Conservation (phyloP, 1,139 yeast genomes). For the Candida frijolesensis region DNA sequence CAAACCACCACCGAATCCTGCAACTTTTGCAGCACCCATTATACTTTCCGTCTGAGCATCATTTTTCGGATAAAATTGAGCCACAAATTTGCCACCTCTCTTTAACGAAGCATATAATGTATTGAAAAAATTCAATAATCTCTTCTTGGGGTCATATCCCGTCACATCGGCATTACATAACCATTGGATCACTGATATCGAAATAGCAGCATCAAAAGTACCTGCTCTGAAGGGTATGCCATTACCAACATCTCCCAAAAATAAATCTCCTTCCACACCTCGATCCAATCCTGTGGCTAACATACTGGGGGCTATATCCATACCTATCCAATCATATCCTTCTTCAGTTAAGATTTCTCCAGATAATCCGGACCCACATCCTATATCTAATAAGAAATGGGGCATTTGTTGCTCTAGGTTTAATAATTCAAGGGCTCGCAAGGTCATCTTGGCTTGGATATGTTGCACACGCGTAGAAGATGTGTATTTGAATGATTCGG, state of each 20-base stretch:
- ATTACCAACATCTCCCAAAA: slow-evolving; percentile 88
- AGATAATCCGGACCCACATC: slow-evolving; percentile 96
- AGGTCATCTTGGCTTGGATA: slow-evolving; percentile 96
- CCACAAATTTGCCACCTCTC: slow-evolving; percentile 96
- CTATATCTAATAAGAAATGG: slow-evolving; percentile 82
- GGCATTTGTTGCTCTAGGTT: slow-evolving; percentile 66
- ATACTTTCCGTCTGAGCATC: slow-evolving; percentile 82
- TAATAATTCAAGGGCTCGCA: slow-evolving; percentile 85
- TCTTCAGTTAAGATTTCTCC: slow-evolving; percentile 95
- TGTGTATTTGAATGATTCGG: slow-evolving; percentile 88
- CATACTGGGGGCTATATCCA: slow-evolving; percentile 97
- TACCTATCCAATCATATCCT: slow-evolving; percentile 93
- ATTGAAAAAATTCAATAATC: slow-evolving; percentile 82
- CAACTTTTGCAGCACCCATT: slow-evolving; percentile 81
- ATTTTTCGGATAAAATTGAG: slow-evolving; percentile 94
- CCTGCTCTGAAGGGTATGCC: slow-evolving; percentile 98
- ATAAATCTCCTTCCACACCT: slow-evolving; percentile 90
- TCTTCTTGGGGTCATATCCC: slow-evolving; percentile 80
- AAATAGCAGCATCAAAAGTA: slow-evolving; percentile 94
- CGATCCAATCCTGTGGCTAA: slow-evolving; percentile 91
- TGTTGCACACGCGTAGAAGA: slow-evolving; percentile 95
- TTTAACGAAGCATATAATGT: slow-evolving; percentile 82
- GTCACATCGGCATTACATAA: slow-evolving; percentile 92
- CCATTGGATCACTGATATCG: slow-evolving; percentile 97
- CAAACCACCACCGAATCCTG: slow-evolving; percentile 97